phyloP scores from a whole-genome alignment of 1,139 yeast species.

The Ashbya aceris region DNA sequence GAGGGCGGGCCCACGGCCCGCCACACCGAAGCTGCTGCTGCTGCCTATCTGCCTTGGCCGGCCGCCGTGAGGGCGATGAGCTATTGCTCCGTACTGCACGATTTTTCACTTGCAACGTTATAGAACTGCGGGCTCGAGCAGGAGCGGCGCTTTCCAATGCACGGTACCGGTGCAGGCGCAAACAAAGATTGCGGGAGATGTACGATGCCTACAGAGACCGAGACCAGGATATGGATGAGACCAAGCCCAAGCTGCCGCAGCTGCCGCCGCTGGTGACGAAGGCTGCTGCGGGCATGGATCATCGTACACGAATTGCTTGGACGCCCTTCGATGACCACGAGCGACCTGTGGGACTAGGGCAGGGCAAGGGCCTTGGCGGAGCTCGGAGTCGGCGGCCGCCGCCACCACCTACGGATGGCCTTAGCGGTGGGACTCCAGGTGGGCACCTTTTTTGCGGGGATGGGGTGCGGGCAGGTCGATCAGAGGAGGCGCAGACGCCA shows the following conservation, averaged over 20 bases:
- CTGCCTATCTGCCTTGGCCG: too few relatives aligned
- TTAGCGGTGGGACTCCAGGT: too few relatives aligned
- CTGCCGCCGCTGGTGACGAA: slow-evolving; percentile 25
- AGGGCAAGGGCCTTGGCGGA: background rate
- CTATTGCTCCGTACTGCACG: too few relatives aligned
- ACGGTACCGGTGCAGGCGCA: too few relatives aligned
- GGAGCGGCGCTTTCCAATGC: too few relatives aligned
- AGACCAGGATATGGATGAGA: background rate
- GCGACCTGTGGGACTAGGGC: background rate
- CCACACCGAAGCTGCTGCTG: too few relatives aligned
- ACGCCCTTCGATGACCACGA: slow-evolving; percentile 11
- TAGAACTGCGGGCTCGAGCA: too few relatives aligned
- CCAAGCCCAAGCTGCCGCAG: slow-evolving; percentile 16
- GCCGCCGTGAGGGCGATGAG: too few relatives aligned
- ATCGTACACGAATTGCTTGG: slow-evolving; percentile 17
- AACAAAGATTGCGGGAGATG: background rate
- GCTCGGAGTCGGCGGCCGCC: slow-evolving; percentile 12
- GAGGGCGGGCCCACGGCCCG: too few relatives aligned
- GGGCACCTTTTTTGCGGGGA: too few relatives aligned
- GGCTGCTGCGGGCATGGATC: slow-evolving; percentile 4
- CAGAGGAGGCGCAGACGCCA: background rate
- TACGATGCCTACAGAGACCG: background rate
- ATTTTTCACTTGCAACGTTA: too few relatives aligned
- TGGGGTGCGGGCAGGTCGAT: background rate
- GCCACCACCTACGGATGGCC: slow-evolving; percentile 9